A percentile compares a stretch with the other conserved stretches of the same genome.
phyloP scores from a whole-genome alignment of 768 basidiomycete genomes.

The Boletus rex-veris region DNA sequence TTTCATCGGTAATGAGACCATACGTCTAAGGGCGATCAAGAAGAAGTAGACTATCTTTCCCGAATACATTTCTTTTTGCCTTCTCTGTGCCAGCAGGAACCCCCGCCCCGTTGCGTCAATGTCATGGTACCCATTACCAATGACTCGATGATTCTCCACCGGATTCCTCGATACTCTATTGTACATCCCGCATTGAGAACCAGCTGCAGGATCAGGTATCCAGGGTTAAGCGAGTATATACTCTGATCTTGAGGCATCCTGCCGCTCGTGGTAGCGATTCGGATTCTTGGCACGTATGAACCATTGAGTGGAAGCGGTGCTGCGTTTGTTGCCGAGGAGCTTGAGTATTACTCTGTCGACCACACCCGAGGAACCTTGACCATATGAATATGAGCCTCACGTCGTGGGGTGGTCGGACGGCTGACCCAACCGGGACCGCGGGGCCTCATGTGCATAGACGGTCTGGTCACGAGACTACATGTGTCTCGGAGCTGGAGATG shows the following conservation, averaged over 20 bases:
- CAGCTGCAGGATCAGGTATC: background rate
- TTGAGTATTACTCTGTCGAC: too few species aligned
- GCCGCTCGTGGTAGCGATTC: background rate
- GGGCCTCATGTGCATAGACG: too few species aligned
- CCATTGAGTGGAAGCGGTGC: background rate
- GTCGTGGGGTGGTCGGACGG: too few species aligned
- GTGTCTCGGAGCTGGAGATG: too few species aligned
- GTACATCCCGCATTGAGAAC: background rate
- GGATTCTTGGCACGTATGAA: background rate
- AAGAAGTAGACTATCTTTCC: conserved; percentile 74
- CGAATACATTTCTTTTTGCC: conserved; percentile 1
- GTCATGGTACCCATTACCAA: background rate
- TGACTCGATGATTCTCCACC: background rate
- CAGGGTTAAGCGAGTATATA: background rate
- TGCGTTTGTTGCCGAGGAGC: too few species aligned
- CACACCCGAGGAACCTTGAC: too few species aligned
- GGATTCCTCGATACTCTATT: too few species aligned
- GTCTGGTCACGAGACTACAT: too few species aligned
- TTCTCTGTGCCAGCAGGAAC: background rate
- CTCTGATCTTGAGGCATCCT: background rate
- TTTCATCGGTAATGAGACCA: conserved; percentile 89
- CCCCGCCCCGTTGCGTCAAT: background rate
- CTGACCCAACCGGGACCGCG: too few species aligned
- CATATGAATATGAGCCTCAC: background rate
- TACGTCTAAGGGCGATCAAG: conserved; percentile 88